Percentiles rank a stretch among this genome's conserved stretches.
Conservation (phyloP, 306 rosid genomes). For the Pachyrhizus erosus region DNA sequence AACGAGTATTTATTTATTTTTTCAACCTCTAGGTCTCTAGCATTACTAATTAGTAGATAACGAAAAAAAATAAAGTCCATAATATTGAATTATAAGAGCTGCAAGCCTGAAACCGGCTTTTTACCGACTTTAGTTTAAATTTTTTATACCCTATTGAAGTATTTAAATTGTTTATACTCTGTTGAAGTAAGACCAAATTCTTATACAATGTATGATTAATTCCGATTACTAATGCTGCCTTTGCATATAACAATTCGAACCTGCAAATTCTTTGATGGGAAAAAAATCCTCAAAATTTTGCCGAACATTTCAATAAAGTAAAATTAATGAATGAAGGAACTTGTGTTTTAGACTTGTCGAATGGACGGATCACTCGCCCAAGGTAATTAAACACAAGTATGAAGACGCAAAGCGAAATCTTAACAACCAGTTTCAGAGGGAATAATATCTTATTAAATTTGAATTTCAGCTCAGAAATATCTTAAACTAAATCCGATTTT, state of each 20-base stretch:
- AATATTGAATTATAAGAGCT: constrained; percentile 12
- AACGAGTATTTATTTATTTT: not conserved
- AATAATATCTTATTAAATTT: constrained; percentile 2
- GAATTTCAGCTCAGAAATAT: constrained; percentile 6
- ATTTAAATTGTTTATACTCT: not conserved
- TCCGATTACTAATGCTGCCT: not conserved
- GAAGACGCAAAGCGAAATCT: constrained; percentile 3
- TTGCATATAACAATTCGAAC: not conserved
- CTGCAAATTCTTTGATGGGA: not conserved
- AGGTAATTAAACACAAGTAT: not conserved
- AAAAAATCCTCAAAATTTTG: not conserved
- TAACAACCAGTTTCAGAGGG: constrained; percentile 16
- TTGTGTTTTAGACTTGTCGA: not conserved
- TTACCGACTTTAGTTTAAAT: not conserved
- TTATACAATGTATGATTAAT: not conserved
- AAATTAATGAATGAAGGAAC: not conserved
- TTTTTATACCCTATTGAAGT: too few relatives aligned
- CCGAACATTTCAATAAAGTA: not conserved
- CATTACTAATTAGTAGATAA: not conserved
- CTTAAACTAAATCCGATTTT: constrained; percentile 22
- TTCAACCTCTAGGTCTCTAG: constrained; percentile 2
- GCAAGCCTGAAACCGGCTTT: not conserved
- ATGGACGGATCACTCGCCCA: not conserved
- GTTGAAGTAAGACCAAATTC: not conserved
- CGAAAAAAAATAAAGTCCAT: not conserved